A percentile compares a stretch with the other conserved stretches of the same genome.
phyloP scores from a whole-genome alignment of 1,139 yeast species.

The Nakaseomyces kungkrabaensis region DNA sequence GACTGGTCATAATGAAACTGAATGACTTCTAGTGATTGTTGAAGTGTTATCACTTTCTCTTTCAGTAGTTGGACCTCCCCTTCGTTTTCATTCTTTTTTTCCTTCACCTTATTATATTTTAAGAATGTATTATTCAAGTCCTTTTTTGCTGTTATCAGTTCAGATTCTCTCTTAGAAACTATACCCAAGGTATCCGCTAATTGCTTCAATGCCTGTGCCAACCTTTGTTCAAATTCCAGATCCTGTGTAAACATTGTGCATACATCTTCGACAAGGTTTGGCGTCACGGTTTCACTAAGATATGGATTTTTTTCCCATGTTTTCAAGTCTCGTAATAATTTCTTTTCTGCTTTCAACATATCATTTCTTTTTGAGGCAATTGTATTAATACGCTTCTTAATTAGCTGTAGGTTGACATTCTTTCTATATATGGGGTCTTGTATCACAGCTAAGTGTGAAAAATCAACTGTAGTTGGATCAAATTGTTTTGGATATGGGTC shows the following conservation, averaged over 20 bases:
- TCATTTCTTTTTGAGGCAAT: conserved; percentile 18
- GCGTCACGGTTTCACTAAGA: conserved; percentile 15
- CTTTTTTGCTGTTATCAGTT: conserved; percentile 18
- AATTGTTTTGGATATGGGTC: conserved; percentile 8
- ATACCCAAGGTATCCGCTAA: conserved; percentile 17
- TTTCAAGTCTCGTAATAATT: conserved; percentile 17
- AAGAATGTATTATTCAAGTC: conserved; percentile 14
- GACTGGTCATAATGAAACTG: conserved; percentile 19
- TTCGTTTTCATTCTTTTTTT: conserved; percentile 18
- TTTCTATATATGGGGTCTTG: conserved; percentile 4
- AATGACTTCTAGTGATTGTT: conserved; percentile 15
- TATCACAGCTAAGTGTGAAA: background rate
- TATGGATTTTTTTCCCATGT: conserved; percentile 20
- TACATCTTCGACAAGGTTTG: conserved; percentile 16
- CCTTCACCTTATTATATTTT: conserved; percentile 13
- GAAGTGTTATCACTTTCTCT: conserved; percentile 18
- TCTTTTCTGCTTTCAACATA: conserved; percentile 15
- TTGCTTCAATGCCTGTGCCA: conserved; percentile 12
- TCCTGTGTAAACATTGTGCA: conserved; percentile 20
- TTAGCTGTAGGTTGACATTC: conserved; percentile 10
- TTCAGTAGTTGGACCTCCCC: conserved; percentile 19
- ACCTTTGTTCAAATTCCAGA: conserved; percentile 16
- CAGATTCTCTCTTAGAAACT: conserved; percentile 20
- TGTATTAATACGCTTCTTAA: conserved; percentile 17
- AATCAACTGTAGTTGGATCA: conserved; percentile 5